Percentiles rank a stretch among this genome's conserved stretches.
Evolutionary conservation across 192 early-diverging fungal genomes (phyloP).

Genomic region (Phycomyces nitens): DNA sequence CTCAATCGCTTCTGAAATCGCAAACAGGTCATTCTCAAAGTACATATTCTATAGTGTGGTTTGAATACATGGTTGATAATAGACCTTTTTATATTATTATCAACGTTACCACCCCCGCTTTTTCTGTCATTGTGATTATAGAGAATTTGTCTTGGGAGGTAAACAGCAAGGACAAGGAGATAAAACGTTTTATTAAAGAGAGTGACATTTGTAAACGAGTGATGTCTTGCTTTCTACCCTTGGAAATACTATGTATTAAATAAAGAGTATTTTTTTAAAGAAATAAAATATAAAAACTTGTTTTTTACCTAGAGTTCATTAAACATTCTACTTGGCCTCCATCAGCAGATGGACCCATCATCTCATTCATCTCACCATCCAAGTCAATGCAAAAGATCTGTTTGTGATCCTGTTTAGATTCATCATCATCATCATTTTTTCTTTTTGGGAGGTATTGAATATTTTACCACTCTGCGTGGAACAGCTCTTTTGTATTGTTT

Average conservation of each 20-base stretch:
- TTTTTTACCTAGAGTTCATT: not conserved
- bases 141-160: not conserved
- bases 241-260: too few relatives aligned
- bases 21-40: not conserved
- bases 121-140: not conserved
- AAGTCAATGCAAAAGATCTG: constrained; percentile 2
- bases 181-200: not conserved
- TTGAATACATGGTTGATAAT: too few relatives aligned
- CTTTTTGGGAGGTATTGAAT: too few relatives aligned
- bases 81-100: not conserved
- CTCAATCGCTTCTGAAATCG: not conserved
- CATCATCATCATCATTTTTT: too few relatives aligned
- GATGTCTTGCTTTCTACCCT: not conserved
- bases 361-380: not conserved
- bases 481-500: not conserved
- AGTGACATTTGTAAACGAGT: not conserved
- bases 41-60: not conserved
- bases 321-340: not conserved
- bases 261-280: too few relatives aligned
- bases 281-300: too few relatives aligned
- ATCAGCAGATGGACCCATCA: not conserved
- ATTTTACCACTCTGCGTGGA: too few relatives aligned
- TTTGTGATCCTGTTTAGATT: too few relatives aligned
- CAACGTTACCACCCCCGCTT: not conserved
- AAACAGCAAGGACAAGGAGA: not conserved